These are phyloP conservation scores for Apiotrichum domesticum DNA, from an alignment of 1,284 basidiomycete genomes.

Conservation along the genomic window DNA sequence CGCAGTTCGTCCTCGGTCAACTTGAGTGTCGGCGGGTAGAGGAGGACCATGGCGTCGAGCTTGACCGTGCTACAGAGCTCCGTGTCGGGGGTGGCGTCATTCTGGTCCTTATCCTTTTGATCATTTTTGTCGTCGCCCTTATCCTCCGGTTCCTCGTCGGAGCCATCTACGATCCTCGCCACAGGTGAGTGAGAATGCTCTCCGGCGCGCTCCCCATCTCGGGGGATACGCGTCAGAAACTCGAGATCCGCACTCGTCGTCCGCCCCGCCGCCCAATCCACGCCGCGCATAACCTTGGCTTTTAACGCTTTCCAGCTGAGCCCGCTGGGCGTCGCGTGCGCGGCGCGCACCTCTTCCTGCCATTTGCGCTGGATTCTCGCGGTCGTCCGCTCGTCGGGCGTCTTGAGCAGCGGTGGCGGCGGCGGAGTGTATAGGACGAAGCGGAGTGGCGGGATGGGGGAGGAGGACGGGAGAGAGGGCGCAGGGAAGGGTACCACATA, in stretches of 20 bases:
- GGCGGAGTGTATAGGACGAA: conserved; percentile 21
- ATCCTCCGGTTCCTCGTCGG: background rate
- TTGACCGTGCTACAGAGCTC: conserved; percentile 10
- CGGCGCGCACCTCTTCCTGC: conserved; percentile 19
- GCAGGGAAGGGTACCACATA: conserved; percentile 20
- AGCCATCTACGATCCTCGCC: background rate
- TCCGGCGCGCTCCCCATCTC: conserved; percentile 6
- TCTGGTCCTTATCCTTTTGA: background rate
- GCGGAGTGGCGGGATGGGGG: conserved; percentile 8
- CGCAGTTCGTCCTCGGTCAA: conserved; percentile 12
- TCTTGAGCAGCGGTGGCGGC: conserved; percentile 17
- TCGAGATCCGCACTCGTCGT: conserved; percentile 19
- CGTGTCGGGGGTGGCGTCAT: background rate
- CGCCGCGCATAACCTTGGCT: conserved; percentile 9
- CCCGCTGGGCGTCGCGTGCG: conserved; percentile 12
- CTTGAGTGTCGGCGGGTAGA: conserved; percentile 15
- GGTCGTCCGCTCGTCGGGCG: conserved; percentile 1
- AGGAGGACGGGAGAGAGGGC: conserved; percentile 2
- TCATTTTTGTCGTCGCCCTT: background rate
- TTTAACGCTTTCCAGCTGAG: conserved; percentile 9
- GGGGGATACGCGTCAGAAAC: conserved; percentile 18
- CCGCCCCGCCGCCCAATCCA: conserved; percentile 14
- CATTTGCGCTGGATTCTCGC: conserved; percentile 16
- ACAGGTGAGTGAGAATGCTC: background rate
- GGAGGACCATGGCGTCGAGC: conserved; percentile 20